These are phyloP conservation scores for Nelumbo lutea DNA, from an alignment of 164 flowering plant genomes.

Conservation along the genomic window DNA sequence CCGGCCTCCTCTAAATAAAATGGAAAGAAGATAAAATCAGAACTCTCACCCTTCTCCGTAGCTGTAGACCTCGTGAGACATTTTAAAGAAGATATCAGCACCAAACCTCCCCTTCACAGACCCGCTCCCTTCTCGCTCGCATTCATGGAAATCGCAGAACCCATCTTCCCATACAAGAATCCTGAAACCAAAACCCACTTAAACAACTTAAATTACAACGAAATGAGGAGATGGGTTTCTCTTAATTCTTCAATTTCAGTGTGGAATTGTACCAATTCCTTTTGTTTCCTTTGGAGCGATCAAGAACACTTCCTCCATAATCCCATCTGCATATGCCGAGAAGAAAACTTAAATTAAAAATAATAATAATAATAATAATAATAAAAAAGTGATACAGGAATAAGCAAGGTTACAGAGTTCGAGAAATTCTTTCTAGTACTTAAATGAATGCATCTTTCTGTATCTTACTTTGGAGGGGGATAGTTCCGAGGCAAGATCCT, in stretches of 20 bases:
- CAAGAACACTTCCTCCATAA: constrained; percentile 54
- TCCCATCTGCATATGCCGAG: constrained; percentile 63
- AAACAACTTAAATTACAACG: not conserved
- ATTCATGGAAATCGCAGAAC: constrained; percentile 61
- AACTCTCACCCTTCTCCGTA: constrained; percentile 75
- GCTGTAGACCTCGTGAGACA: constrained; percentile 82
- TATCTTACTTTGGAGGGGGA: constrained; percentile 74
- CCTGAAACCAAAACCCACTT: constrained; percentile 35
- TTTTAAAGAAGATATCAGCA: constrained; percentile 71
- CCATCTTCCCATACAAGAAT: constrained; percentile 92
- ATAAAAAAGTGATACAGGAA: too few relatives aligned
- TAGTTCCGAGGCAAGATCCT: constrained; percentile 68
- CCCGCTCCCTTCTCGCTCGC: constrained; percentile 44
- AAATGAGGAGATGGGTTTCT: constrained; percentile 7
- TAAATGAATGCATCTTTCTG: not conserved
- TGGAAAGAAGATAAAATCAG: not conserved
- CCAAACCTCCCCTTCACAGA: constrained; percentile 51
- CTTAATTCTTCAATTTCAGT: not conserved
- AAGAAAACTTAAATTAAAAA: too few relatives aligned
- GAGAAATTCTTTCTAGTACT: not conserved
- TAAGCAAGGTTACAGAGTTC: too few relatives aligned
- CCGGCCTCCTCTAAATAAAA: not conserved
- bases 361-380: too few relatives aligned
- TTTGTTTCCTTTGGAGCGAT: constrained; percentile 71
- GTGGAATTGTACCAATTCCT: constrained; percentile 59